Conservation (phyloP, 345 rosid species). For the Clausena lansium region DNA sequence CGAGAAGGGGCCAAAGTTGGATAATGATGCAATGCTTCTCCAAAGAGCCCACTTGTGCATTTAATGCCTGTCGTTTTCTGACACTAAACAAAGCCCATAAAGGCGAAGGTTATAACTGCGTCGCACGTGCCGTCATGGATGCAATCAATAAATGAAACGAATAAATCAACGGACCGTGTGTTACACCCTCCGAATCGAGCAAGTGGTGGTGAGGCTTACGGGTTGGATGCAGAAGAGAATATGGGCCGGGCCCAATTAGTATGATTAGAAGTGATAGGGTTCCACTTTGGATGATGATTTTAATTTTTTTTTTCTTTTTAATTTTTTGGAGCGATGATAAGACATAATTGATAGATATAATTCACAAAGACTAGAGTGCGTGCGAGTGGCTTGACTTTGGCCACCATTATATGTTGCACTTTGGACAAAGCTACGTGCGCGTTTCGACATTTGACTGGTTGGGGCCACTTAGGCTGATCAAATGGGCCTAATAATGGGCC, state of each 20-base stretch:
- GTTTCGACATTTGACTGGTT: conserved; percentile 5
- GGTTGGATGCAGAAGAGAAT: background rate
- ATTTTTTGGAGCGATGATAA: too few species aligned
- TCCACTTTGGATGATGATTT: background rate
- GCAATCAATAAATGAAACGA: background rate
- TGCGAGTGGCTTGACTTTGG: background rate
- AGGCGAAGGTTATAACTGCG: background rate
- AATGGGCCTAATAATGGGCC: conserved; percentile 3
- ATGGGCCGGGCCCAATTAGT: conserved; percentile 12
- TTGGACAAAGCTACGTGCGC: background rate
- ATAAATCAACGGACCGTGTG: background rate
- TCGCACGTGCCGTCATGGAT: conserved; percentile 4
- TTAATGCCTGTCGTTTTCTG: conserved; percentile 13
- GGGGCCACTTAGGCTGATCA: background rate
- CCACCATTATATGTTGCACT: conserved; percentile 1
- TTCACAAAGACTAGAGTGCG: background rate
- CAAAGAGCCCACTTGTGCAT: conserved; percentile 5
- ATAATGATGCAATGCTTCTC: background rate
- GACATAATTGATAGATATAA: too few species aligned
- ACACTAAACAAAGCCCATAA: background rate
- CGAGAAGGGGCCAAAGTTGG: conserved; percentile 4
- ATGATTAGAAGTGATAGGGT: background rate
- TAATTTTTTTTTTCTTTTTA: background rate
- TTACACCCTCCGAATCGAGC: background rate
- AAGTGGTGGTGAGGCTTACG: background rate